Conservation (phyloP, 2,329 filamentous ascomycete genomes). For the Sclerotinia glacialis region DNA sequence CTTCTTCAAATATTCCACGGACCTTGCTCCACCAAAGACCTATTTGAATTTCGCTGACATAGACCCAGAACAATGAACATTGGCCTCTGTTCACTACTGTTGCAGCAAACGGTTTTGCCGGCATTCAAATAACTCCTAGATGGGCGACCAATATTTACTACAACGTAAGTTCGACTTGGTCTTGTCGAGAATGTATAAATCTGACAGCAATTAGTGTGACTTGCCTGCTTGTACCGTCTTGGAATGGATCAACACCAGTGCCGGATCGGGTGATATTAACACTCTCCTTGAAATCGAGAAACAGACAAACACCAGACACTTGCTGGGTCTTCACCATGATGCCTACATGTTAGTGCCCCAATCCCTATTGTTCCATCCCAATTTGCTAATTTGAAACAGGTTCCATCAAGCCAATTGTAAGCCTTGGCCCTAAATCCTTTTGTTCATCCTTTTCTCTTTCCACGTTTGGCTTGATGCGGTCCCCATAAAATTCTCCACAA, state of each 20-base stretch:
- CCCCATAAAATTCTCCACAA: too few species aligned
- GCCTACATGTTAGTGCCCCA: constrained; percentile 28
- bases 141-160: constrained; percentile 64
- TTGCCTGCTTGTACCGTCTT: constrained; percentile 52
- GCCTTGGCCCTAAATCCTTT: neutral
- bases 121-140: constrained; percentile 56
- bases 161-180: constrained; percentile 42
- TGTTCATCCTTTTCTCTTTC: neutral
- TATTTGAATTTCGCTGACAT: neutral
- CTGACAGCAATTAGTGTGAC: constrained; percentile 44
- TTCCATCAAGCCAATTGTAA: constrained; percentile 50
- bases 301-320: constrained; percentile 52
- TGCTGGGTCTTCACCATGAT: constrained; percentile 48
- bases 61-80: constrained; percentile 41
- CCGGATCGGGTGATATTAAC: constrained; percentile 51
- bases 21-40: neutral
- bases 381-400: constrained; percentile 7
- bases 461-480: neutral
- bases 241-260: constrained; percentile 60
- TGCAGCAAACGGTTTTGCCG: constrained; percentile 51
- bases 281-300: constrained; percentile 51
- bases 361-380: too few species aligned
- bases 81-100: constrained; percentile 55
- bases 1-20: neutral
- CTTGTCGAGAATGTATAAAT: neutral